Evolutionary conservation across 192 early-diverging fungal species (phyloP), one percentile per base, ranked within the genome.

Genomic region (Coemansia furcata): DNA sequence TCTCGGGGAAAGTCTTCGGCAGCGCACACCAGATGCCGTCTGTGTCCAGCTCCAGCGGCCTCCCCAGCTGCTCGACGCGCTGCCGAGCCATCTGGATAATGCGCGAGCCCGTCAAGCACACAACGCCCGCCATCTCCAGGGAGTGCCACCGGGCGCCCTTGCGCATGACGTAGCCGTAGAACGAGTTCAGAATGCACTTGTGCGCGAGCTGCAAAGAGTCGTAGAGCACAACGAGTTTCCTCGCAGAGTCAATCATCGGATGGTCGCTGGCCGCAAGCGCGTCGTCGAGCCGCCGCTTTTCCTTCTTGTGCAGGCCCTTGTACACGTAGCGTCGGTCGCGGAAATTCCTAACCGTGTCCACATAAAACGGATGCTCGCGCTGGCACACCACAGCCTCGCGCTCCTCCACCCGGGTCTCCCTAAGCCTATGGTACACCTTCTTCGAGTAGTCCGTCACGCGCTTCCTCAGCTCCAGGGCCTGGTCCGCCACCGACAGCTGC

Each of bases 11-110:
- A 0, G 87, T 87, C 23, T 88, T 76, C 0, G 98, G 98, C 43
- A 99, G 84, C 26, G 95, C 95, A 73, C 96, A 98, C 97, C 97
- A 97, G 73, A 99, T 98, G 60, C 98, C 98, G 66, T 99, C 98
- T 15, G 98, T 99, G 72, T 99, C 98, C 38, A 99, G 83, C 81
- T 99, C 98, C 10, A 99, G 84, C 5, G 98, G 96, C 29, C 93
- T 82, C 0, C 98, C 98, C 35, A 99, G 80, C 62, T 92, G 89
- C 75, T 99, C 98, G 2, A 99, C 91, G 11, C 95, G 87, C 58
- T 90, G 80, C 9, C 95, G 87, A 6, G 98, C 98, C 84, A 97
- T 88, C 74, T 99, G 98, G 76, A 99, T 99, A 68, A 99, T 97
- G 42, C 87, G 91, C 10, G 98, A 90, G 4, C 98, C 98, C 4